Base-by-base conservation (phyloP, 768 basidiomycete genomes). In the Stropharia rugosoannulata region DNA sequence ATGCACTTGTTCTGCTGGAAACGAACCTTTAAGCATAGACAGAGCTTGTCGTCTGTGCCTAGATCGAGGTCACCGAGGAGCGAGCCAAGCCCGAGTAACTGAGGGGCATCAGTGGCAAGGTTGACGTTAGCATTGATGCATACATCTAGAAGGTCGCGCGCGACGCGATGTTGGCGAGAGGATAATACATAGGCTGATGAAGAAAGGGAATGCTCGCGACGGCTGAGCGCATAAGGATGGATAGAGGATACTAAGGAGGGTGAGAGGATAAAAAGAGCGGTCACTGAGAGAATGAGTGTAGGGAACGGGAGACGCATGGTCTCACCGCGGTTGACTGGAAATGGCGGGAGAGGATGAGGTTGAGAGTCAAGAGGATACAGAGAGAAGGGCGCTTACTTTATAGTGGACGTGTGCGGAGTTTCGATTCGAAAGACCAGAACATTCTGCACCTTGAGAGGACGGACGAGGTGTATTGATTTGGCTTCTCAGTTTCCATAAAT, bases 1-100 rank as follows among this genome's bases (percentile, higher is more conserved):
- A 50, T 45, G 27, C 3, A 32, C 25, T 15, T 39, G 43, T 19
- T 39, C 12, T 36, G 48, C 29, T 32, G 25, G 48, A 49, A 38
- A 40, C 68, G 22, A 37, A 76, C 76, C 64, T 76, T 73, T 22
- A 76, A 62, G 59, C 77, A 79, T 8, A 79, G 59, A 59, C 76
- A 78, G 16, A 75, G 64, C 40, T 71, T 55, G 45, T 71, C 52
- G 7, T 67, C 58, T 13, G 66, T 53, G 41, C 53, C 57, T 19
- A 65, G 55, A 18, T 58, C 57, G 41, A 63, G 58, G 44, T 66
- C 57, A 18, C 58, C 62, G 13, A 69, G 62, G 18, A 65, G 43
- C 1, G 62, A 57, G 15, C 54, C 62, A 27, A 65, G 64, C 37
- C 57, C 62, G 37, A 68, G 61, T 29, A 70, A 41, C 48, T 60